Conservation (phyloP, 2,329 filamentous ascomycete genomes). For the Zopfia rhizophila region DNA sequence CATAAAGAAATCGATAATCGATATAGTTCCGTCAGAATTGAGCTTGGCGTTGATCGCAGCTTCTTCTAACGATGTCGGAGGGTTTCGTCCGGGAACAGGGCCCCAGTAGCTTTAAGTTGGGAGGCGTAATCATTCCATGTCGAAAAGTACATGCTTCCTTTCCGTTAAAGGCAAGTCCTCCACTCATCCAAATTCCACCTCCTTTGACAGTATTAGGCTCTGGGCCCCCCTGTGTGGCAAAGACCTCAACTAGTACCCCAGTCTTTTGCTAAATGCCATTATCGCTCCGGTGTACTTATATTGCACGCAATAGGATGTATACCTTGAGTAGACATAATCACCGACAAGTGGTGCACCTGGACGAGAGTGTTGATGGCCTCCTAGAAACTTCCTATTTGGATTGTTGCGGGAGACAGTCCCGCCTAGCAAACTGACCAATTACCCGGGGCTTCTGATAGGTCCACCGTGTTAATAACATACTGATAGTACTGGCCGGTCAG, state of each 20-base stretch:
- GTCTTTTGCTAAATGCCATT: constrained; percentile 59
- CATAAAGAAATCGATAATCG: constrained; percentile 62
- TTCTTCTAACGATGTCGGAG: constrained; percentile 60
- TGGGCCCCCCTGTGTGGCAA: constrained; percentile 56
- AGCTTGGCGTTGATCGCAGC: constrained; percentile 62
- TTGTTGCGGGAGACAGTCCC: constrained; percentile 59
- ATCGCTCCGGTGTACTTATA: constrained; percentile 64
- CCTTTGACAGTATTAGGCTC: constrained; percentile 54
- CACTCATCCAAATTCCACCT: constrained; percentile 63
- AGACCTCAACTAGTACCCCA: constrained; percentile 57
- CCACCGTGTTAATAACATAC: constrained; percentile 59
- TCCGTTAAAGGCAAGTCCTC: constrained; percentile 60
- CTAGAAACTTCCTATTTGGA: constrained; percentile 57
- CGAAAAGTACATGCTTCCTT: constrained; percentile 59
- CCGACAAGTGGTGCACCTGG: constrained; percentile 59
- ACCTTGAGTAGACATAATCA: constrained; percentile 62
- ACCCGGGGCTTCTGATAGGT: constrained; percentile 53
- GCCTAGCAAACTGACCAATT: constrained; percentile 59
- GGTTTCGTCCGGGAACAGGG: constrained; percentile 57
- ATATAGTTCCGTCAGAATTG: constrained; percentile 56
- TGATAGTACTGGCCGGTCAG: constrained; percentile 58
- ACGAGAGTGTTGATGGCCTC: constrained; percentile 61
- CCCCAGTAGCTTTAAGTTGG: constrained; percentile 53
- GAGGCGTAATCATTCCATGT: constrained; percentile 62
- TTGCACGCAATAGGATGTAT: constrained; percentile 63